Evolutionary conservation across 176 grass and related monocot genomes (phyloP), one percentile per base, ranked within the genome.

Genomic region (Musa acuminata): DNA sequence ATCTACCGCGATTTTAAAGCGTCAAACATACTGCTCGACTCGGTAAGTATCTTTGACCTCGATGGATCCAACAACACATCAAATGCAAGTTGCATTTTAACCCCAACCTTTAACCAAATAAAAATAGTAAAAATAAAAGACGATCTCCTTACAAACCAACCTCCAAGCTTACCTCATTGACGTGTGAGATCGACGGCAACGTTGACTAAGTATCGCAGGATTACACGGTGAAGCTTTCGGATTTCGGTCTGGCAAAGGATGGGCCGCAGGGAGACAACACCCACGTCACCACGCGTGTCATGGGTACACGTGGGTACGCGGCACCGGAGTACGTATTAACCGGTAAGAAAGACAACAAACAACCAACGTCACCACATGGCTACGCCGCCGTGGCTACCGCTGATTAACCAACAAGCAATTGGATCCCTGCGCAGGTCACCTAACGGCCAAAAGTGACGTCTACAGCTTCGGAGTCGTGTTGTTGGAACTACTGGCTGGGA

Each of bases 381-480:
- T 27, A 27, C 26, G 26, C 26, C 26, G 26, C 26, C 1, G 26
- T 27, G 26, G 26, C 26, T 2, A 27, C 26, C 26, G 26, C 26
- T 27, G 26, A 27, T 27, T 27, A 27, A 27, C 26, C 26, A 27
- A 27, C 26, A 27, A 27, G 26, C 2, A 2, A 27, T 27, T 27
- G 1, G 26, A 27, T 27, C 26, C 26, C 26, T 27, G 26, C 8
- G 27, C 66, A 69, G 66, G 66, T 11, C 66, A 69, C 13, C 66
- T 69, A 4, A 69, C 66, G 1, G 26, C 66, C 13, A 69, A 69
- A 25, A 69, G 66, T 8, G 66, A 69, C 17, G 66, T 69, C 1
- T 69, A 69, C 13, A 69, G 66, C 66, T 69, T 69, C 29, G 66
- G 66, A 1, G 66, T 69, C 26, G 66, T 69, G 13, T 22, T 69